These are phyloP conservation scores for Solanum virginianum DNA, from an alignment of 257 asterid genomes.

Conservation along the genomic window DNA sequence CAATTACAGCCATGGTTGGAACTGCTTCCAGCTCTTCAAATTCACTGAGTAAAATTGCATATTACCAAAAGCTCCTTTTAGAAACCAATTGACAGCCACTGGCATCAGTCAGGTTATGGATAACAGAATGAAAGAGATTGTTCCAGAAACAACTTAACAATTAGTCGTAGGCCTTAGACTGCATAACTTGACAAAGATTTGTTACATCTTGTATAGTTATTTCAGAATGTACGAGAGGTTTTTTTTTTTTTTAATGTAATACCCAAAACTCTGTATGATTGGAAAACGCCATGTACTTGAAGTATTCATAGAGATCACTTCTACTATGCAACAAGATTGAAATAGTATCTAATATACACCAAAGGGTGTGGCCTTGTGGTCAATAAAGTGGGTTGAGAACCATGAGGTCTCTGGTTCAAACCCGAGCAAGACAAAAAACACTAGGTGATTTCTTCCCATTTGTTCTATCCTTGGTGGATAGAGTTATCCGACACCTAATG, in stretches of 20 bases:
- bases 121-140: neutral
- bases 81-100: neutral
- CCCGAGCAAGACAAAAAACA: neutral
- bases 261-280: neutral
- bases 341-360: neutral
- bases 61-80: neutral
- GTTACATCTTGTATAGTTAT: neutral
- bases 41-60: slow-evolving; percentile 36
- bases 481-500: neutral
- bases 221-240: neutral
- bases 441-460: neutral
- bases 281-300: neutral
- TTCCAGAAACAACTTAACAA: neutral
- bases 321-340: neutral
- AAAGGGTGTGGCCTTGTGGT: neutral
- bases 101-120: neutral
- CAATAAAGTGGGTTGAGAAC: neutral
- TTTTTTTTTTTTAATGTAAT: neutral
- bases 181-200: neutral
- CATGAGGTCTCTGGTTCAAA: neutral
- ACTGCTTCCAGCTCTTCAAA: slow-evolving; percentile 95
- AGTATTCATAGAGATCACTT: neutral
- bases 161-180: neutral
- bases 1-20: slow-evolving; percentile 72
- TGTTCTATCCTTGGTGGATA: neutral